These are phyloP conservation scores for Lactarius trivialis DNA, from an alignment of 768 basidiomycete genomes.

Conservation along the genomic window DNA sequence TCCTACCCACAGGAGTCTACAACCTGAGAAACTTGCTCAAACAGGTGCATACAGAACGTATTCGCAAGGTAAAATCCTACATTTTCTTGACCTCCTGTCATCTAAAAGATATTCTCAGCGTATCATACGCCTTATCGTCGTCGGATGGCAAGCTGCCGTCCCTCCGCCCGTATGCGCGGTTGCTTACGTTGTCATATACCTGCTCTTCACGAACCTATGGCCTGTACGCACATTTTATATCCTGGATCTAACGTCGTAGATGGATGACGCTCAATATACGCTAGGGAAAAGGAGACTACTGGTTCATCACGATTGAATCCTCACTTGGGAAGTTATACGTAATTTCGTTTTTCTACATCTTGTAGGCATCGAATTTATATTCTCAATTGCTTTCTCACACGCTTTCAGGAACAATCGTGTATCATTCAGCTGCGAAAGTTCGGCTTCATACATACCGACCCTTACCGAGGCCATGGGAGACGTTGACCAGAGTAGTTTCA, in stretches of 20 bases:
- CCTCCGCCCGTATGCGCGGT: background rate
- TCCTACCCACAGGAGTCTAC: background rate
- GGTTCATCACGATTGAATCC: constrained; percentile 3
- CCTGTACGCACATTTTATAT: background rate
- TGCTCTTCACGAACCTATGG: background rate
- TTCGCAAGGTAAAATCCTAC: background rate
- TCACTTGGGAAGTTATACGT: constrained; percentile 7
- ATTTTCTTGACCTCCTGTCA: background rate
- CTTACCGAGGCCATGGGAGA: background rate
- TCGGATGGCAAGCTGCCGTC: background rate
- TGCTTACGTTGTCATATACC: background rate
- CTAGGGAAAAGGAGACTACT: background rate
- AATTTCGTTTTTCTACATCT: constrained; percentile 5
- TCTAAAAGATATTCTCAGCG: background rate
- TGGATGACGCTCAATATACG: no score
- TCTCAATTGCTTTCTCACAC: background rate
- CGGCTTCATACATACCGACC: background rate
- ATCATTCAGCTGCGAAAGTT: background rate
- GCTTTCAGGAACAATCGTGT: background rate
- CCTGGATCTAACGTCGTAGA: background rate
- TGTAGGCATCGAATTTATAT: background rate
- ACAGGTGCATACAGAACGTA: background rate
- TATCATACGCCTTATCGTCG: background rate
- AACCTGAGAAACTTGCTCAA: background rate
- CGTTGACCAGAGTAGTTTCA: background rate